Conservation (phyloP, 2,329 filamentous ascomycete genomes). For the Aspergillus hortae region DNA sequence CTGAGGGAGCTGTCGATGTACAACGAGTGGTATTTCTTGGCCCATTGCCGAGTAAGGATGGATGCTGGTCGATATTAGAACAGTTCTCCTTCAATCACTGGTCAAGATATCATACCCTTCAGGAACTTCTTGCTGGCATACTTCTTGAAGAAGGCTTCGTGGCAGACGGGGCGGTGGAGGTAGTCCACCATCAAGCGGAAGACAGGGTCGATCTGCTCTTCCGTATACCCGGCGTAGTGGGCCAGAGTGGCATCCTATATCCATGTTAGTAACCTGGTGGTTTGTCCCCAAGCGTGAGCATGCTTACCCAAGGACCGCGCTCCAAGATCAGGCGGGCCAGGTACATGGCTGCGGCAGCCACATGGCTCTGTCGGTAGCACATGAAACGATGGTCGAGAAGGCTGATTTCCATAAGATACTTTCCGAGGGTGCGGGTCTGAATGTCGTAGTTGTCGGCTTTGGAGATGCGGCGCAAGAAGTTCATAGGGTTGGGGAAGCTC, state of each 20-base stretch:
- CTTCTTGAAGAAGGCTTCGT: constrained; percentile 99
- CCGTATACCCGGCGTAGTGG: constrained; percentile 89
- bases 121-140: constrained; percentile 99
- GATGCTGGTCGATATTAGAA: constrained; percentile 59
- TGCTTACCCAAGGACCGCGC: constrained; percentile 81
- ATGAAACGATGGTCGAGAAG: constrained; percentile 94
- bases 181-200: constrained; percentile 96
- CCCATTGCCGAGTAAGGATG: constrained; percentile 87
- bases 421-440: constrained; percentile 91
- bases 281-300: not conserved
- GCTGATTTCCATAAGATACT: constrained; percentile 97
- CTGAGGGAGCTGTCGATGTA: constrained; percentile 34
- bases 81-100: not conserved
- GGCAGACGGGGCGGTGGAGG: constrained; percentile 79
- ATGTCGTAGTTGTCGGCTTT: constrained; percentile 99
- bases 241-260: constrained; percentile 73
- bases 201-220: constrained; percentile 89
- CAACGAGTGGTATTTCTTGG: constrained; percentile 65
- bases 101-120: constrained; percentile 68
- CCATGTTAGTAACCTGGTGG: constrained; percentile 18
- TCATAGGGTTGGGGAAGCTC: constrained; percentile 99
- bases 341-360: constrained; percentile 94
- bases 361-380: constrained; percentile 79
- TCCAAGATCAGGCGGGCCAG: constrained; percentile 85
- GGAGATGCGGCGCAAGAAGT: constrained; percentile 96